Evolutionary conservation across 2,329 filamentous ascomycete genomes (phyloP).

Genomic region (Fusarium circinatum): DNA sequence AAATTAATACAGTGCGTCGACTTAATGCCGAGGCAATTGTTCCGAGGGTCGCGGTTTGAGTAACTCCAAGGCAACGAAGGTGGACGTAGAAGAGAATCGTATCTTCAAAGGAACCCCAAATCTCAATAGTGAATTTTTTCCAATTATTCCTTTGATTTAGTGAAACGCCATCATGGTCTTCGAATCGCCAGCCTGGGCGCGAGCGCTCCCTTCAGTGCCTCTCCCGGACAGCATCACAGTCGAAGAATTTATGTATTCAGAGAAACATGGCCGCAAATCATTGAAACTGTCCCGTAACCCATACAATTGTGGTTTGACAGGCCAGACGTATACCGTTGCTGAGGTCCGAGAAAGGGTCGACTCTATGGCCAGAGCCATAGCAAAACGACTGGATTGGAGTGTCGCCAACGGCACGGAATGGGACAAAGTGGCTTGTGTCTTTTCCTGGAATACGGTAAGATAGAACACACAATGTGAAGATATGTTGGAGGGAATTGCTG

Average conservation of each 20-base stretch:
- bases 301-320: background rate
- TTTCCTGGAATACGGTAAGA: background rate
- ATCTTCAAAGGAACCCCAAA: fast-evolving
- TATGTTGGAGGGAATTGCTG: background rate
- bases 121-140: fast-evolving
- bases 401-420: background rate
- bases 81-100: background rate
- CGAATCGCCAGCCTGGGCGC: background rate
- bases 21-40: background rate
- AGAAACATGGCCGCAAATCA: background rate
- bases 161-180: background rate
- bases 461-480: fast-evolving
- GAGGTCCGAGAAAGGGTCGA: background rate
- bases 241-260: background rate
- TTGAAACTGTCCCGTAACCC: background rate
- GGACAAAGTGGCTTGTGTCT: background rate
- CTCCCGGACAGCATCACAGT: background rate
- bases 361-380: background rate
- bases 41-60: background rate
- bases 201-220: background rate
- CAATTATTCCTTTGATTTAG: too few species aligned
- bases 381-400: background rate
- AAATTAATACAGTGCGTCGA: background rate
- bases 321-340: background rate
- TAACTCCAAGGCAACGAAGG: background rate